Base-by-base conservation (phyloP, 1,284 basidiomycete species). In the Singerocomus inundabilis region DNA sequence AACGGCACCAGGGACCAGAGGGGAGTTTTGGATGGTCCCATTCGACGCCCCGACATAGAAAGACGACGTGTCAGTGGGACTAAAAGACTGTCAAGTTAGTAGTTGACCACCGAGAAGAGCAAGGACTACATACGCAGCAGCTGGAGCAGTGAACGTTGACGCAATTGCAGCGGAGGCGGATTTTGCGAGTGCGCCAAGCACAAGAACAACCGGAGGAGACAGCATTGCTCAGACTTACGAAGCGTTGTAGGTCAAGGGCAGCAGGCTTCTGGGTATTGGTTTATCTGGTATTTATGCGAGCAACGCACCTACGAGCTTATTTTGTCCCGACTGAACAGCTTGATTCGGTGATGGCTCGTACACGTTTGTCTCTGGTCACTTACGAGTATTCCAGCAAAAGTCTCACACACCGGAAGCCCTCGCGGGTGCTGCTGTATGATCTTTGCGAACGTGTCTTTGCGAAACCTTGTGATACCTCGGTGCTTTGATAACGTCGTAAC, bases 1-100 rank as follows among this genome's bases (percentile, higher is more conserved):
- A 9, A 65, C 71, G 44, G 67, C 64, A 44, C 81, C 76, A 0
- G 62, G 9, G 16, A 66, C 61, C 26, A 38, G 1, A n/a, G 63
- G 63, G 8, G 46, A 10, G 24, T 62, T 64, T 13, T 47, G 42
- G 9, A 63, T 45, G 15, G 61, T 57, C 38, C 48, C 53, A 37
- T 67, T 67, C 13, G 57, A 52, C 21, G 56, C 44, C 21, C 62
- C 62, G 13, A 59, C 44, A 36, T 67, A 63, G 48, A 65, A 63
- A 11, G 62, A 6, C 6, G 62, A 59, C n/a, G 51, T 51, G 26
- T 53, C 56, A 35, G 62, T 65, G 8, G 63, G 61, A 12, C 64
- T 63, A 25, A 28, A 16, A 31, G 18, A 18, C 9, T n/a, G 26
- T 31, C 34, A 44, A 16, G 10, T 57, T 21, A 21, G 21, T 24